Evolutionary conservation across 140 eudicot genomes (phyloP), one percentile per base, ranked within the genome.

Genomic region (Stevia rebaudiana): DNA sequence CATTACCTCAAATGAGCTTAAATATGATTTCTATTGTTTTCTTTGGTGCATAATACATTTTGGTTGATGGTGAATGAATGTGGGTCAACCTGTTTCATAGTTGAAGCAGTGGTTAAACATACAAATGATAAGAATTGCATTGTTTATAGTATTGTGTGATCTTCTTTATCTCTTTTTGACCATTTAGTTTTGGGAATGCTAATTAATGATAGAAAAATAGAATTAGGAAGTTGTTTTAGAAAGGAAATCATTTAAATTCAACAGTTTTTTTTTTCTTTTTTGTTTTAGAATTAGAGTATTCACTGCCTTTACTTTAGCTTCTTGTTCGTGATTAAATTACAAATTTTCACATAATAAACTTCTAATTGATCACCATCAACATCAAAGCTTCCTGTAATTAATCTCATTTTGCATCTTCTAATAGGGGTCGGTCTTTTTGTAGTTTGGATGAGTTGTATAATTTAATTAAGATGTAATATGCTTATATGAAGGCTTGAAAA

Each of bases 41-140:
- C 13, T 43, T 49, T 50, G n/a, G 8, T 47, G 30, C 28, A 24
- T 53, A 67, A 52, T 68, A 33, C 30, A 13, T 39, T 54, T 53
- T 52, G 52, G 46, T 61, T 64, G 46, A 47, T 64, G 70, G 53
- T 64, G 58, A 43, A 24, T 63, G 69, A 46, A 28, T 44, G 28
- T 47, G 70, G 70, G 46, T 64, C 43, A 56, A 15, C 42, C 42
- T 42, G 3, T 40, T 41, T 19, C 19, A 61, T 41, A 41, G 12
- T 52, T 24, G 35, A 18, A 35, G 35, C 23, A 16, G 58, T n/a
- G 58, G 15, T 9, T 28, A 31, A 30, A 10, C 16, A 48, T 17
- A 63, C n/a, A 25, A 25, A 43, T 16, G 28, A 49, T 64, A 28
- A 64, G 10, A 64, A 31, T 64, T 64, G 44, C 31, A 28, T 31